Conservation (phyloP, 768 basidiomycete species). For the Suillus lakei region DNA sequence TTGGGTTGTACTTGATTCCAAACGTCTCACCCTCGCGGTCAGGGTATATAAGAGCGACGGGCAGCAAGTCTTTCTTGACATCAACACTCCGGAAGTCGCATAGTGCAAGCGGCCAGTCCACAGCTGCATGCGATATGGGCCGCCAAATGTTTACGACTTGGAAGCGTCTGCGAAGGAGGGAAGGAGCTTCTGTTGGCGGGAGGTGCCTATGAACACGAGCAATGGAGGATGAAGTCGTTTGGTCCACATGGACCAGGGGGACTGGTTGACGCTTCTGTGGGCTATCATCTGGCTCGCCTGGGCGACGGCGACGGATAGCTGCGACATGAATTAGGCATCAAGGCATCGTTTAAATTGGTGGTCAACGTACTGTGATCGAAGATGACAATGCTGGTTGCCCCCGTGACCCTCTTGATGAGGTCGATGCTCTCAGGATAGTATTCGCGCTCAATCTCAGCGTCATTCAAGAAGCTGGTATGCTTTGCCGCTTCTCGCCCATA, state of each 20-base stretch:
- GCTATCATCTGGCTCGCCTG: constrained; percentile 38
- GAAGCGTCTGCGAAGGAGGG: constrained; percentile 47
- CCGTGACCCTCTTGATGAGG: constrained; percentile 43
- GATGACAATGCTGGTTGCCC: constrained; percentile 42
- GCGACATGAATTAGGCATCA: neutral
- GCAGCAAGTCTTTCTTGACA: constrained; percentile 39
- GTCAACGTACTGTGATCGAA: constrained; percentile 45
- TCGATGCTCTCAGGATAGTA: constrained; percentile 47
- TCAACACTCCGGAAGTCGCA: constrained; percentile 53
- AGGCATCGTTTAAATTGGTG: neutral
- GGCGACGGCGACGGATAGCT: constrained; percentile 50
- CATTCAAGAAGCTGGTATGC: constrained; percentile 38
- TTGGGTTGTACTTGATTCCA: constrained; percentile 41
- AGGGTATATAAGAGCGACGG: constrained; percentile 44
- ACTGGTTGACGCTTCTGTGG: constrained; percentile 51
- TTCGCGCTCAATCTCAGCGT: constrained; percentile 38
- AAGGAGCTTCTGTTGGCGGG: constrained; percentile 43
- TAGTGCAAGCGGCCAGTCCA: constrained; percentile 53
- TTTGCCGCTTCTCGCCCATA: constrained; percentile 27
- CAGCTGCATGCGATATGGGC: constrained; percentile 48
- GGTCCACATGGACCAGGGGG: constrained; percentile 48
- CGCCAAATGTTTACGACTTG: constrained; percentile 63
- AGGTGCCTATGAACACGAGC: constrained; percentile 50
- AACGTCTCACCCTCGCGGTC: constrained; percentile 50
- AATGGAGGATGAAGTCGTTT: constrained; percentile 44